Base-by-base conservation (phyloP, 192 early-diverging fungal species). In the Diversispora eburnea region DNA sequence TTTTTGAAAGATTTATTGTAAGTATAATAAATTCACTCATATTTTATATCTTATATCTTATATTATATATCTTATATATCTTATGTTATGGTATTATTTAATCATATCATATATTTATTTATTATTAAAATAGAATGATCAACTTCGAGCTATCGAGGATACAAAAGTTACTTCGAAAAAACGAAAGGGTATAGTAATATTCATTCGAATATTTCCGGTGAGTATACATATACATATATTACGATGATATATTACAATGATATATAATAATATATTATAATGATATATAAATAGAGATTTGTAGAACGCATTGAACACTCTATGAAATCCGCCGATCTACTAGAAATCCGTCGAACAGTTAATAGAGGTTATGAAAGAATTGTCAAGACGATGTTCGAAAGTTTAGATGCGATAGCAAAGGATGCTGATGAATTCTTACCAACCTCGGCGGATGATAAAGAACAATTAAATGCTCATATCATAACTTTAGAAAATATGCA, bases 401-500 rank as follows among this genome's bases (percentile, higher is more conserved):
- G 91, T 25, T 79, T 97, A 4, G 92, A 98, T 41, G 86, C 89
- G 0, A 84, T 94, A 65, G 92, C 92, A 7, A 90, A 91, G 73
- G 88, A 91, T 70, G 88, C 87, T 1, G 91, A 90, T 33, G 25
- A 33, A 33, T 33, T 33, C 25, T 33, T 33, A 72, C 79, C 87
- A 33, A 82, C 80, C n/a, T 33, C 25, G 25, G 94, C 93, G 68
- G 95, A 95, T 64, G 94, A 95, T 81, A 92, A 92, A 77, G 93
- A 92, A 66, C 89, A 92, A 75, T 84, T 96, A 59, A 95, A 98
- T 79, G 89, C 92, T 0, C 92, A 93, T 75, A 93, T 95, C 91
- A 93, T 76, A 93, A 75, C 74, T 67, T 67, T 81, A 88, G 96
- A 97, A 79, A 99, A 99, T 76, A 94, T 97, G 94, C 94, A 97